Evolutionary conservation across 176 grass and related monocot genomes (phyloP).

Genomic region (Coix lacrymajobi): DNA sequence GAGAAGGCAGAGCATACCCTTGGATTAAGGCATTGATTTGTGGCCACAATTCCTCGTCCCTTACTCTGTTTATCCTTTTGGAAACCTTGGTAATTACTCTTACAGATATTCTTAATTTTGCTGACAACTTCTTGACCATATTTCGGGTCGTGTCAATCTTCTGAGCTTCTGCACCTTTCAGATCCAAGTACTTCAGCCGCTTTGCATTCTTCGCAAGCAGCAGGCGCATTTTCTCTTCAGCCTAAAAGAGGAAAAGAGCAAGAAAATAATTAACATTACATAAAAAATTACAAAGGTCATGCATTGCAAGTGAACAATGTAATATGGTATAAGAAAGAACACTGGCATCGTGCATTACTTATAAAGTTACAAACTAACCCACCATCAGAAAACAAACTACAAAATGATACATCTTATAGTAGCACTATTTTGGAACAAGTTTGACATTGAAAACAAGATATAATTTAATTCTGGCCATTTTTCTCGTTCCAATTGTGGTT

Average conservation of each 20-base stretch:
- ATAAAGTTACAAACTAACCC: not conserved
- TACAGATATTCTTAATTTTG: constrained; percentile 69
- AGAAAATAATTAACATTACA: not conserved
- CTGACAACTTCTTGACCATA: constrained; percentile 51
- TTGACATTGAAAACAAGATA: not conserved
- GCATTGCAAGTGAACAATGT: not conserved
- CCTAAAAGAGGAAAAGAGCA: constrained; percentile 33
- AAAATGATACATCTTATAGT: not conserved
- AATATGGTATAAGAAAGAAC: not conserved
- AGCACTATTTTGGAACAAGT: not conserved
- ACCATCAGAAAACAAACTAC: not conserved
- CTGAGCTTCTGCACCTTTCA: constrained; percentile 57
- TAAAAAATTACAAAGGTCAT: not conserved
- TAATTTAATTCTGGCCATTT: not conserved
- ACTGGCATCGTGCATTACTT: not conserved
- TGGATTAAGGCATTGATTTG: constrained; percentile 62
- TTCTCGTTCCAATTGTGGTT: not conserved
- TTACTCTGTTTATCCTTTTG: constrained; percentile 70
- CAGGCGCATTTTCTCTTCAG: constrained; percentile 86
- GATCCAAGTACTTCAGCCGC: constrained; percentile 60
- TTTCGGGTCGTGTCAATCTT: constrained; percentile 70
- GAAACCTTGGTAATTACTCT: constrained; percentile 66
- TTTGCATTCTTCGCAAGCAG: constrained; percentile 67
- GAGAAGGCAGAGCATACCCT: constrained; percentile 53
- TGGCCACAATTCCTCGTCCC: constrained; percentile 85